Evolutionary conservation across 2,329 filamentous ascomycete genomes (phyloP), one percentile per base, ranked within the genome.

Genomic region (Stagonosporopsis rhizophila): DNA sequence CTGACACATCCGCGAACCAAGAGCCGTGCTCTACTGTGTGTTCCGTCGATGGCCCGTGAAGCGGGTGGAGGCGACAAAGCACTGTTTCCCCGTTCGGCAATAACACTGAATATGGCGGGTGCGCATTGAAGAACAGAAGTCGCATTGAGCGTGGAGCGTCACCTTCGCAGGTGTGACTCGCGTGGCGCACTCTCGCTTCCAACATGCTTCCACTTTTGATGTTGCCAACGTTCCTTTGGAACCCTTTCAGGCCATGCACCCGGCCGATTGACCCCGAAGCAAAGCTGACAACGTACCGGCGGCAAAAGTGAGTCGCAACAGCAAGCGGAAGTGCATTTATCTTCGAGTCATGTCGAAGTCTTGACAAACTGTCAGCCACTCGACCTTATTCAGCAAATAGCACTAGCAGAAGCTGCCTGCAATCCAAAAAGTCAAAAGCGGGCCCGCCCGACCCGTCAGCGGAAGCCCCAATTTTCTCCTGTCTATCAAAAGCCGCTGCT

Each of bases 371-470:
- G 14, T 22, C 25, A n/a, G 22, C 52, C 45, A 35, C 34, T 45
- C 34, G 17, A 20, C 28, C 35, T 32, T 22, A 14, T 27, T 44
- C 39, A 34, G 23, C 30, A 23, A 6, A 35, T 14, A 40, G 35
- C 45, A 22, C 52, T 55, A 55, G 40, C 20, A 44, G 40, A 45
- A 28, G 39, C 39, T 28, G 28, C 32, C 20, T 27, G 30, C 27
- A 35, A 38, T 22, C 50, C 46, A 25, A 41, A 22, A 39, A 23
- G 28, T 45, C 52, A 45, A 56, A 45, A 56, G 52, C 52, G 52
- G 52, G 46, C 35, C 44, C 28, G 30, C n/a, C 52, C 52, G 52
- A 23, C n/a, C 52, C 52, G 52, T 55, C 40, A 39, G 34, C 27
- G 40, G 52, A 19, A 17, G 38, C 19, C 40, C 41, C 34, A 28